Base-by-base conservation (phyloP, 495 filamentous ascomycete genomes). In the Letharia columbiana region DNA sequence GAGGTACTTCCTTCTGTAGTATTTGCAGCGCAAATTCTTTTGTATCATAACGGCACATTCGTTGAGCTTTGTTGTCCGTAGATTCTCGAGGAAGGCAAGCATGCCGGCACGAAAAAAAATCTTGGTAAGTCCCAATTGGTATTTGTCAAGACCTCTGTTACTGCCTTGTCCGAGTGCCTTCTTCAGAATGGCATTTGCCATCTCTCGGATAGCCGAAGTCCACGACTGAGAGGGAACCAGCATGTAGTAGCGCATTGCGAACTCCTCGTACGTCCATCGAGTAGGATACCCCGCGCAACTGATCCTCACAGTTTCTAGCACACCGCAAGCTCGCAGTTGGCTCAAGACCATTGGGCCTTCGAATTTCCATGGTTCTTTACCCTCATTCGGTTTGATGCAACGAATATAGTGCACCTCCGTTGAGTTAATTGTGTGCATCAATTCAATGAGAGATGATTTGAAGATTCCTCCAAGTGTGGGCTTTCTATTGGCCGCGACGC, bases 391-490 rank as follows among this genome's bases (percentile, higher is more conserved):
- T 76, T 99, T 99, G 79, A 99, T 99, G 76, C 94, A 99, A 66
- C 94, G 90, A 71, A 99, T 99, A 76, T 99, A 99, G 76, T 99
- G 94, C 47, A 99, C 94, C 70, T 99, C 93, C 12, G 94, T 99
- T 65, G 86, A 91, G 72, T 96, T 96, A 73, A 99, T 99, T 0
- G 95, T 99, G 72, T 85, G 79, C 94, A 99, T 99, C 60, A 99
- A 83, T 74, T 99, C 95, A 70, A 99, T 97, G 72, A 98, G 81
- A 18, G 94, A 98, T 7, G 91, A 95, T 74, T 96, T 96, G 86
- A 98, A 98, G 68, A 98, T 98, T 68, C 93, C 94, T 71, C 94
- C 94, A 42, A 99, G 85, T 4, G 94, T 99, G 41, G 94, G 94
- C 76, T 99, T 99, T 73, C 94, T 86, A 75, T 93, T 94, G 67